Evolutionary conservation across 1,139 yeast species (phyloP).

Genomic region (Eremothecium cymbalariae): DNA sequence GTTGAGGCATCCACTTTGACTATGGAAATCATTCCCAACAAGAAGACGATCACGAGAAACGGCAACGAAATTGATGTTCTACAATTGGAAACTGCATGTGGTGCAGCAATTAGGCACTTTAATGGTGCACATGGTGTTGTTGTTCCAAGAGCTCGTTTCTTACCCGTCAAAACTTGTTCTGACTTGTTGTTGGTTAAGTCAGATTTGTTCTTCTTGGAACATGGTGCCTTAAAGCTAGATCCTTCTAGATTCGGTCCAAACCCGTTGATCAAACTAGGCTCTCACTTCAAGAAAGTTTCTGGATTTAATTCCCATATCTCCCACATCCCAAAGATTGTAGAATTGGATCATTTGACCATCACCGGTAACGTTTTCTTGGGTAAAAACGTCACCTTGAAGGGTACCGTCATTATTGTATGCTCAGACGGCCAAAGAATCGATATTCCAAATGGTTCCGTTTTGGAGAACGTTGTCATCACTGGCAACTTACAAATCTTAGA

Average conservation of each 20-base stretch:
- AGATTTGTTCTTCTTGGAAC: conserved; percentile 85
- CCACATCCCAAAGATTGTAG: conserved; percentile 93
- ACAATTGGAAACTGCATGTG: conserved; percentile 97
- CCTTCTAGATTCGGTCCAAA: conserved; percentile 85
- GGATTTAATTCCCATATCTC: conserved; percentile 87
- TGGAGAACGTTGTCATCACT: conserved; percentile 94
- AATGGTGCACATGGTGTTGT: conserved; percentile 95
- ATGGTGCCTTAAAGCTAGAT: conserved; percentile 82
- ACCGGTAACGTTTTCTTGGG: conserved; percentile 95
- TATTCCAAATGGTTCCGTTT: conserved; percentile 89
- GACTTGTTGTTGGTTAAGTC: conserved; percentile 91
- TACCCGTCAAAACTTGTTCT: conserved; percentile 96
- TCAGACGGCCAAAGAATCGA: conserved; percentile 95
- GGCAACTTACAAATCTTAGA: conserved; percentile 94
- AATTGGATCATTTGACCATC: conserved; percentile 92
- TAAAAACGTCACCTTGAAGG: conserved; percentile 83
- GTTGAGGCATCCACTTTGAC: conserved; percentile 77
- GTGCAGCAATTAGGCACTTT: conserved; percentile 97
- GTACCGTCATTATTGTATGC: conserved; percentile 95
- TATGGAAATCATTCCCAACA: conserved; percentile 93
- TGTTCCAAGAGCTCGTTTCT: conserved; percentile 94
- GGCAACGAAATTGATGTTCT: conserved; percentile 81
- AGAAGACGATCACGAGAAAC: conserved; percentile 62
- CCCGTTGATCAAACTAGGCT: conserved; percentile 92
- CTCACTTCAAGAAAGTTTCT: conserved; percentile 90